phyloP scores from a whole-genome alignment of 2,329 filamentous ascomycete species.

The Trichoderma koningiopsis region DNA sequence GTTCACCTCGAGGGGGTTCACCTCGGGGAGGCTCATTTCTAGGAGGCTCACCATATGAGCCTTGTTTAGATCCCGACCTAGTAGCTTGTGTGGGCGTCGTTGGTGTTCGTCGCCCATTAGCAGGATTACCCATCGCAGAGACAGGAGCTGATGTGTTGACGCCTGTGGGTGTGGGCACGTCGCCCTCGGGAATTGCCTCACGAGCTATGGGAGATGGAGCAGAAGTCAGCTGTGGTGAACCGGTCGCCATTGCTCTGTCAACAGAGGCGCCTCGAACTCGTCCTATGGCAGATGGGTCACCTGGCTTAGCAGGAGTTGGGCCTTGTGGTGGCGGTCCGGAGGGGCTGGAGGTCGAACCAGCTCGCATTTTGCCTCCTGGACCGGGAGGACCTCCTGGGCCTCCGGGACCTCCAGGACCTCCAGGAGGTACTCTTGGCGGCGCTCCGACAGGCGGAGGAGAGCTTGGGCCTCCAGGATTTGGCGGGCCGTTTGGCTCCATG shows the following conservation, averaged over 20 bases:
- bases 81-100: conserved; percentile 61
- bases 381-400: conserved; percentile 23
- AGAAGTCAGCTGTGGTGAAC: conserved; percentile 41
- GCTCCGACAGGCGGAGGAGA: conserved; percentile 12
- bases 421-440: conserved; percentile 15
- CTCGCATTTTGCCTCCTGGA: conserved; percentile 42
- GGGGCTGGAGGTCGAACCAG: conserved; percentile 39
- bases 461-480: conserved; percentile 36
- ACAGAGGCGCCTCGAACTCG: conserved; percentile 54
- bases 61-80: conserved; percentile 42
- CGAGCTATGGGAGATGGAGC: conserved; percentile 47
- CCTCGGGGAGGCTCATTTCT: conserved; percentile 6
- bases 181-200: conserved; percentile 46
- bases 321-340: conserved; percentile 58
- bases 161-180: conserved; percentile 40
- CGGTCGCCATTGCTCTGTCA: conserved; percentile 45
- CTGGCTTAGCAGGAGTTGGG: conserved; percentile 53
- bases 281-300: conserved; percentile 45
- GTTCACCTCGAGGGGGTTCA: not conserved
- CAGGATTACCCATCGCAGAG: conserved; percentile 33
- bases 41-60: conserved; percentile 39
- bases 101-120: conserved; percentile 66
- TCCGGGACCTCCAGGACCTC: conserved; percentile 18
- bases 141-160: not conserved
- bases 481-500: conserved; percentile 39